phyloP scores from a whole-genome alignment of 2,329 filamentous ascomycete species.

The Trichoderma sp. region DNA sequence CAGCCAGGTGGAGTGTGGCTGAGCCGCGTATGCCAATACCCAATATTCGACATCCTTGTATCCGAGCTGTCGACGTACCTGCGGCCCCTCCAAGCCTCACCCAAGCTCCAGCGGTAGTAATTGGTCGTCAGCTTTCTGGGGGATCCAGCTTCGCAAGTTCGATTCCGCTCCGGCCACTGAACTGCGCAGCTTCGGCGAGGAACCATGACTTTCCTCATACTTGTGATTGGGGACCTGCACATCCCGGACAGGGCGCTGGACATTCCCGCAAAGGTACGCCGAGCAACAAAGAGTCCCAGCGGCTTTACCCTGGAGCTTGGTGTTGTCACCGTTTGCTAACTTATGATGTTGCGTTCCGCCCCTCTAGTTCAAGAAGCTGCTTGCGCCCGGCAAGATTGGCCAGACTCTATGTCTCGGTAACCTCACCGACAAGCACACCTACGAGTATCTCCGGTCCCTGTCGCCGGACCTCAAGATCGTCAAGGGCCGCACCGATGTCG shows the following conservation, averaged over 20 bases:
- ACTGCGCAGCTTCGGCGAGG: constrained; percentile 21
- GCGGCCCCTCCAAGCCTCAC: constrained; percentile 30
- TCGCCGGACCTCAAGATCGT: constrained; percentile 71
- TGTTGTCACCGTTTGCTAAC: constrained; percentile 24
- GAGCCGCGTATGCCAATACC: constrained; percentile 10
- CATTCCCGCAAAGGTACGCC: constrained; percentile 79
- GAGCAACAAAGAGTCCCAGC: neutral
- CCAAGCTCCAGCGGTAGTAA: constrained; percentile 17
- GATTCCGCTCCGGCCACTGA: neutral
- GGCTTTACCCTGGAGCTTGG: constrained; percentile 17
- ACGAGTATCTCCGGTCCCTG: constrained; percentile 75
- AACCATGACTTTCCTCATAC: constrained; percentile 82
- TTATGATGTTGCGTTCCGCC: constrained; percentile 3
- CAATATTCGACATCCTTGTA: constrained; percentile 30
- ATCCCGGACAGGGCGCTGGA: constrained; percentile 90
- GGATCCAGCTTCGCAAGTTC: constrained; percentile 12
- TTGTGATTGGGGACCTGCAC: constrained; percentile 90
- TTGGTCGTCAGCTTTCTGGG: constrained; percentile 6
- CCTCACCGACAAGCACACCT: constrained; percentile 75
- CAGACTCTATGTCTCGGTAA: constrained; percentile 80
- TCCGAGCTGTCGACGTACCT: constrained; percentile 28
- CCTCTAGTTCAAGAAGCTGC: constrained; percentile 76
- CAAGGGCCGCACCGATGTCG: constrained; percentile 65
- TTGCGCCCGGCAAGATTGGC: constrained; percentile 78
- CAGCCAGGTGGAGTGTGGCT: constrained; percentile 14